Evolutionary conservation across 1,139 yeast genomes (phyloP).

Genomic region (Nakaseomyces uthaithaninus): DNA sequence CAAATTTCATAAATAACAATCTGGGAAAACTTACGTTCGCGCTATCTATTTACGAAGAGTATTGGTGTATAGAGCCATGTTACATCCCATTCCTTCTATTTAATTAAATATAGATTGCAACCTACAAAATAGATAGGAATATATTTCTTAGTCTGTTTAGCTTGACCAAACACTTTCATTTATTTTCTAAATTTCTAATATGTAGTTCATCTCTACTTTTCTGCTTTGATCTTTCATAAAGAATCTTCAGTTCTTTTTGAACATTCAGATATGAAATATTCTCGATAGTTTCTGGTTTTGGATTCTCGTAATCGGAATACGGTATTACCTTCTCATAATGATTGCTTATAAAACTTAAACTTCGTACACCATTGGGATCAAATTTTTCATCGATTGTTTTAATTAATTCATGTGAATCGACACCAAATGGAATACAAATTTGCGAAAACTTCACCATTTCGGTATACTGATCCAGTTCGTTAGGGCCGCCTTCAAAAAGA

Average conservation of each 20-base stretch:
- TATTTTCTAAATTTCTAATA: too few species aligned
- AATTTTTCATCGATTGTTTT: conserved; percentile 35
- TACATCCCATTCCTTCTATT: too few species aligned
- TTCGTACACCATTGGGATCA: conserved; percentile 12
- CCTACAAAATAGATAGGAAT: too few species aligned
- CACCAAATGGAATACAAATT: conserved; percentile 42
- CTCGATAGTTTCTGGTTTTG: background rate
- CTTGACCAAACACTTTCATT: too few species aligned
- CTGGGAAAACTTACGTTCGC: too few species aligned
- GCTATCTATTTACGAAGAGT: too few species aligned
- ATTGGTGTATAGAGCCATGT: too few species aligned
- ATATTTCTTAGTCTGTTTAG: too few species aligned
- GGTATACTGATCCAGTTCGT: conserved; percentile 6
- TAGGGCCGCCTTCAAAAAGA: background rate
- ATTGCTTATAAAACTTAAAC: background rate
- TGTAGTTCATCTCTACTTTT: background rate
- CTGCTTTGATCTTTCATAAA: background rate
- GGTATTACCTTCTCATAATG: conserved; percentile 3
- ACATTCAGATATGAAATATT: background rate
- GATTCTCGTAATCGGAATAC: background rate
- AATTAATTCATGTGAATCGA: conserved; percentile 48
- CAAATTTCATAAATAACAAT: too few species aligned
- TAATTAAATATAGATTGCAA: too few species aligned
- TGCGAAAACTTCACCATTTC: conserved; percentile 32
- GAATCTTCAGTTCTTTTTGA: background rate